phyloP scores from a whole-genome alignment of 176 grass and related monocot species.

The Musa beccarii region DNA sequence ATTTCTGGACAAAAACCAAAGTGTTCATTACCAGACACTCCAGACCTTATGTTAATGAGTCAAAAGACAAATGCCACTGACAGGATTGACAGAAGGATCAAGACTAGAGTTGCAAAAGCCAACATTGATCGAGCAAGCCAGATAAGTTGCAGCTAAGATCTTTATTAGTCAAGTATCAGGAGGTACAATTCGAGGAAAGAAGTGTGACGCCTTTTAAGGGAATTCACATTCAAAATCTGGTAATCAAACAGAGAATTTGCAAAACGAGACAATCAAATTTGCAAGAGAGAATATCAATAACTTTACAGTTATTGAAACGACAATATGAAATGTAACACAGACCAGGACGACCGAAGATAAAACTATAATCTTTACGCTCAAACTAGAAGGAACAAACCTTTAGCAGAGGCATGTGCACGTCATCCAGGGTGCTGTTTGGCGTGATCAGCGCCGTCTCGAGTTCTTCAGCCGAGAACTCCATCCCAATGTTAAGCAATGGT shows the following conservation, averaged over 20 bases:
- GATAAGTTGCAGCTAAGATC: not conserved
- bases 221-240: not conserved
- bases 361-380: not conserved
- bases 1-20: not conserved
- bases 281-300: not conserved
- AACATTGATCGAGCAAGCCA: not conserved
- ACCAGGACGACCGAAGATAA: not conserved
- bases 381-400: slow-evolving; percentile 43
- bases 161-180: not conserved
- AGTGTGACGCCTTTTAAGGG: not conserved
- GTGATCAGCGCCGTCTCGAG: slow-evolving; percentile 68
- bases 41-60: too few relatives aligned
- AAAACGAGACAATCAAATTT: not conserved
- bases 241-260: not conserved
- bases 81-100: too few relatives aligned
- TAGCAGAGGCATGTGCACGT: slow-evolving; percentile 77
- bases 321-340: not conserved
- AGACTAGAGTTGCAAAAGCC: not conserved
- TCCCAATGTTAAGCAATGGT: slow-evolving; percentile 58
- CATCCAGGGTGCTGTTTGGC: slow-evolving; percentile 54
- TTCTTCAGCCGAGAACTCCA: slow-evolving; percentile 91
- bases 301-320: not conserved
- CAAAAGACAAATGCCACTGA: too few relatives aligned
- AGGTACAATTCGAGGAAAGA: not conserved
- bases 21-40: not conserved